Evolutionary conservation across 345 rosid species (phyloP).

Genomic region (Populus nigra): DNA sequence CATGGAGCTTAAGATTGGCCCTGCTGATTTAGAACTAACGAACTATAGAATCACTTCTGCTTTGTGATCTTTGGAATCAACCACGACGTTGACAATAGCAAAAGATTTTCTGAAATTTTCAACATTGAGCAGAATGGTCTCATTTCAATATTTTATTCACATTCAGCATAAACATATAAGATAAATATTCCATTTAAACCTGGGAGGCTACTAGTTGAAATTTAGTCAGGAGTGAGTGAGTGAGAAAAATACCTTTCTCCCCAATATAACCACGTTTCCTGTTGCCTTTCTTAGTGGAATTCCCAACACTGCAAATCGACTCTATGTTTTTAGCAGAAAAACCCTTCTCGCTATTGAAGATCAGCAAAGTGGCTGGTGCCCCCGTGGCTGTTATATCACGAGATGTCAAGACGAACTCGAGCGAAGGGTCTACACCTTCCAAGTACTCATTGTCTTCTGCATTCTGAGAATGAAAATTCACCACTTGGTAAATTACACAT

Average conservation of each 20-base stretch:
- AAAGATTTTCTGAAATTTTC: too few relatives aligned
- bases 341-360: conserved; percentile 66
- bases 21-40: too few relatives aligned
- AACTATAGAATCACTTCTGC: too few relatives aligned
- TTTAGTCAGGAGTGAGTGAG: neutral
- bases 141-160: too few relatives aligned
- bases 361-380: conserved; percentile 57
- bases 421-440: conserved; percentile 60
- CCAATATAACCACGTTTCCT: conserved; percentile 64
- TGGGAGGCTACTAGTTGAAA: neutral
- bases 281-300: conserved; percentile 66
- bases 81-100: too few relatives aligned
- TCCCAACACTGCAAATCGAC: conserved; percentile 64
- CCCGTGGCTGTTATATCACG: conserved; percentile 62
- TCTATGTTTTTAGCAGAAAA: conserved; percentile 56
- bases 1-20: too few relatives aligned
- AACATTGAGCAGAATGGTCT: too few relatives aligned
- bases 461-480: conserved; percentile 36
- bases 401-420: conserved; percentile 63
- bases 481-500: neutral
- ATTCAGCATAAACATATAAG: neutral
- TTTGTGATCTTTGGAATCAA: too few relatives aligned
- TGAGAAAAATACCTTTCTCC: conserved; percentile 57
- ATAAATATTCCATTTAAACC: neutral
- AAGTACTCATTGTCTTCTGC: conserved; percentile 73